These are phyloP conservation scores for Vaccinium myrtillus DNA, from an alignment of 148 eudicot genomes.

Conservation along the genomic window DNA sequence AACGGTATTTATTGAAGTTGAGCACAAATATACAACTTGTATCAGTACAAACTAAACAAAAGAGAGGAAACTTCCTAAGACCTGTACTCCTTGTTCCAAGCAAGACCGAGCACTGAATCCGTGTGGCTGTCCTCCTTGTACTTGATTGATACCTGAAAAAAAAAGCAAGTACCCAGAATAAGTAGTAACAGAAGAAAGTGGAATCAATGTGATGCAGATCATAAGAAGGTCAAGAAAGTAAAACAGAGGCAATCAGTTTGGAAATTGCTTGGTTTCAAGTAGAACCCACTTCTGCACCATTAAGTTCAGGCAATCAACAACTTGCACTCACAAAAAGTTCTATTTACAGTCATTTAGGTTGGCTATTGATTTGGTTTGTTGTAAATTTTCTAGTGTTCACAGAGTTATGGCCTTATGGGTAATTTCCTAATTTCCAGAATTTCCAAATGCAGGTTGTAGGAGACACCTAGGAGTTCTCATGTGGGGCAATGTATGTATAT, in stretches of 20 bases:
- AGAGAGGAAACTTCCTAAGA: slow-evolving; percentile 15
- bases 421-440: background rate
- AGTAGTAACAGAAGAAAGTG: background rate
- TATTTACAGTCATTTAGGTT: background rate
- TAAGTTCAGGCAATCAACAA: background rate
- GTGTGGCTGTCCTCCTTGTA: slow-evolving; percentile 88
- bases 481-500: background rate
- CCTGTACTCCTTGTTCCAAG: slow-evolving; percentile 97
- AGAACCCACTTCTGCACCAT: background rate
- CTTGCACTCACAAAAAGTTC: background rate
- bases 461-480: background rate
- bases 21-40: background rate
- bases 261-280: background rate
- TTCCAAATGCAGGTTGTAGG: background rate
- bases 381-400: background rate
- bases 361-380: background rate
- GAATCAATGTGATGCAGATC: background rate
- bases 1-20: background rate
- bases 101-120: slow-evolving; percentile 86
- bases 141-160: slow-evolving; percentile 60
- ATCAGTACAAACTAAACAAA: background rate
- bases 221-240: background rate
- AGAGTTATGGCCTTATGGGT: background rate
- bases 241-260: no score
- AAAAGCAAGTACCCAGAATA: background rate